A percentile compares a stretch with the other conserved stretches of the same genome.
These are phyloP conservation scores for Globisporangium mamillatum DNA, from an alignment of 352 stramenopile genomes.

Conservation along the genomic window DNA sequence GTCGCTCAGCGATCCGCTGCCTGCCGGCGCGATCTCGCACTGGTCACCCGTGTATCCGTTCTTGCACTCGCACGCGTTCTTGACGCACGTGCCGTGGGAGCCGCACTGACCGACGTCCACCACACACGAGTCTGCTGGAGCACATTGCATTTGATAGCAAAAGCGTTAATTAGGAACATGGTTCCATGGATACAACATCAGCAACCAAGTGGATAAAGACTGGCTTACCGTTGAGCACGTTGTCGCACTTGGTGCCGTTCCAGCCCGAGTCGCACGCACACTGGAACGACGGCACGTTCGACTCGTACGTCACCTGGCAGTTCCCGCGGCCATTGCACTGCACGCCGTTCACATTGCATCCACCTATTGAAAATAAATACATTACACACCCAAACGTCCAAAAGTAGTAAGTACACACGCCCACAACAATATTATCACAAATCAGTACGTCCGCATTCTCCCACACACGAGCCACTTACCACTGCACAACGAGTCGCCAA, in stretches of 20 bases:
- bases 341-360: constrained; percentile 39
- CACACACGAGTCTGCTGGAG: constrained; percentile 34
- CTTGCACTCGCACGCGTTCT: constrained; percentile 34
- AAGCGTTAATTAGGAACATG: background rate
- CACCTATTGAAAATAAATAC: constrained; percentile 15
- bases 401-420: background rate
- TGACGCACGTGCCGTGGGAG: constrained; percentile 37
- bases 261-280: constrained; percentile 70
- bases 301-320: constrained; percentile 38
- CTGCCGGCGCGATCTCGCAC: constrained; percentile 38
- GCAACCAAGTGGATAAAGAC: background rate
- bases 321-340: constrained; percentile 71
- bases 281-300: constrained; percentile 39
- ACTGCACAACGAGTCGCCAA: constrained; percentile 48
- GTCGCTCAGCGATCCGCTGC: constrained; percentile 10
- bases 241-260: constrained; percentile 65
- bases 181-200: background rate
- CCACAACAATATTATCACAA: background rate
- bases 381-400: background rate
- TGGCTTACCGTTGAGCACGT: constrained; percentile 36
- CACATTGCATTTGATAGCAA: background rate
- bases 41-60: constrained; percentile 43
- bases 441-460: constrained; percentile 5
- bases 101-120: constrained; percentile 43
- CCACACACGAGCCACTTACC: constrained; percentile 25